A percentile compares a stretch with the other conserved stretches of the same genome.
Evolutionary conservation across 164 flowering plant species (phyloP).

Genomic region (Nymphaea thermarum): DNA sequence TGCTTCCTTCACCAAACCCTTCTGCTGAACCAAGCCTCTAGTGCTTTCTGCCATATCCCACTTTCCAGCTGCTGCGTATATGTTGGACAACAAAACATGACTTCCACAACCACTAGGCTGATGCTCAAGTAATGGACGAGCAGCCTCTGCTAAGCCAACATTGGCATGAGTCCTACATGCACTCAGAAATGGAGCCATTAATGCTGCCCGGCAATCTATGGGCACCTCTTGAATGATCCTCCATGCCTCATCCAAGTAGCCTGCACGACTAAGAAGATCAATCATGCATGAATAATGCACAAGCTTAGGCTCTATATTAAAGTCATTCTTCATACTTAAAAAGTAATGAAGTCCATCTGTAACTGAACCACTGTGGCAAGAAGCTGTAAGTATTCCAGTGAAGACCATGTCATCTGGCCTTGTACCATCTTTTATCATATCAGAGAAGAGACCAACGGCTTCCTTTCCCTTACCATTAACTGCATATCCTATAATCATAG

Average conservation of each 20-base stretch:
- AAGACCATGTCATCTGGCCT: conserved; percentile 22
- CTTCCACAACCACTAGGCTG: conserved; percentile 13
- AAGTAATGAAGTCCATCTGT: conserved; percentile 25
- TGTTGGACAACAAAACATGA: conserved; percentile 18
- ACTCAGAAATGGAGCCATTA: conserved; percentile 25
- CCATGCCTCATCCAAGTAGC: conserved; percentile 19
- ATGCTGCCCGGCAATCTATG: conserved; percentile 9
- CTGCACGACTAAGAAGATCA: conserved; percentile 27
- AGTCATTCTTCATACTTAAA: conserved; percentile 19
- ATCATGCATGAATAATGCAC: conserved; percentile 23
- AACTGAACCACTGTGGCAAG: conserved; percentile 27
- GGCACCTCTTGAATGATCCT: conserved; percentile 20
- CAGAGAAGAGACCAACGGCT: conserved; percentile 20
- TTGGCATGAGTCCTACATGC: conserved; percentile 22
- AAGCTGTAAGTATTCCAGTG: conserved; percentile 22
- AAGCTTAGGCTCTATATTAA: conserved; percentile 16
- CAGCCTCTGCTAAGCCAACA: conserved; percentile 21
- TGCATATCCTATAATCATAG: conserved; percentile 31
- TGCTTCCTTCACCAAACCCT: conserved; percentile 24
- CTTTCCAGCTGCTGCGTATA: conserved; percentile 22
- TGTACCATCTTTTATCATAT: conserved; percentile 16
- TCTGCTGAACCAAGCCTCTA: conserved; percentile 14
- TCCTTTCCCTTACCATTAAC: conserved; percentile 27
- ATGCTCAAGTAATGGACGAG: conserved; percentile 11
- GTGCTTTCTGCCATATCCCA: conserved; percentile 24